These are phyloP conservation scores for Echinochloa phyllopogon DNA, from an alignment of 176 grass and related monocot species.

Conservation along the genomic window DNA sequence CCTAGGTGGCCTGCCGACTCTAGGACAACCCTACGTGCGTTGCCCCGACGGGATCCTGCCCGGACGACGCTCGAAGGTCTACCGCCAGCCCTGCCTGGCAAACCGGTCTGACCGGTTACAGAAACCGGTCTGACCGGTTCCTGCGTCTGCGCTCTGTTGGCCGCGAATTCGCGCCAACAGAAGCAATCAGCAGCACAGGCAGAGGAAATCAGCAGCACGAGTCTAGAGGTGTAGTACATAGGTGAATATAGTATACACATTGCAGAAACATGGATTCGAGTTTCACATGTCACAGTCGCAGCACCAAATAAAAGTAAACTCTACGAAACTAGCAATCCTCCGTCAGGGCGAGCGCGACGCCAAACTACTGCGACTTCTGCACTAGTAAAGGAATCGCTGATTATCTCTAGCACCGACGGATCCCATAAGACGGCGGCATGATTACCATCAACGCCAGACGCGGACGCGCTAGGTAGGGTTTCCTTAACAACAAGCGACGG, in stretches of 20 bases:
- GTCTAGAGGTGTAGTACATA: no score
- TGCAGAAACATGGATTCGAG: neutral
- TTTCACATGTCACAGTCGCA: neutral
- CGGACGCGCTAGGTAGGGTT: neutral
- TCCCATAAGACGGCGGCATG: neutral
- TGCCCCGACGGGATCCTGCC: no score
- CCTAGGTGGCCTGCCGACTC: no score
- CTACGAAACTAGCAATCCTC: neutral
- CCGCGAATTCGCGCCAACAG: no score
- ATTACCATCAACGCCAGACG: neutral
- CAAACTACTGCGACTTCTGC: neutral
- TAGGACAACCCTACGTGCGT: no score
- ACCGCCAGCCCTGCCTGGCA: no score
- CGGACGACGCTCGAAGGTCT: no score
- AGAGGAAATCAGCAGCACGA: no score
- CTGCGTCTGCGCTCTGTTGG: no score
- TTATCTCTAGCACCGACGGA: neutral
- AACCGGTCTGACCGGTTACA: no score
- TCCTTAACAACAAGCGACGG: neutral
- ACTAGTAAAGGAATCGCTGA: neutral
- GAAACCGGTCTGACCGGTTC: no score
- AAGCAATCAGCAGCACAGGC: no score
- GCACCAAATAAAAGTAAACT: neutral
- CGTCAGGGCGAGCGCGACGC: neutral
- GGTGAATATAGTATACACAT: neutral